Evolutionary conservation across 2,329 filamentous ascomycete genomes (phyloP), one percentile per base, ranked within the genome.

Genomic region (Chaetomium strumarium): DNA sequence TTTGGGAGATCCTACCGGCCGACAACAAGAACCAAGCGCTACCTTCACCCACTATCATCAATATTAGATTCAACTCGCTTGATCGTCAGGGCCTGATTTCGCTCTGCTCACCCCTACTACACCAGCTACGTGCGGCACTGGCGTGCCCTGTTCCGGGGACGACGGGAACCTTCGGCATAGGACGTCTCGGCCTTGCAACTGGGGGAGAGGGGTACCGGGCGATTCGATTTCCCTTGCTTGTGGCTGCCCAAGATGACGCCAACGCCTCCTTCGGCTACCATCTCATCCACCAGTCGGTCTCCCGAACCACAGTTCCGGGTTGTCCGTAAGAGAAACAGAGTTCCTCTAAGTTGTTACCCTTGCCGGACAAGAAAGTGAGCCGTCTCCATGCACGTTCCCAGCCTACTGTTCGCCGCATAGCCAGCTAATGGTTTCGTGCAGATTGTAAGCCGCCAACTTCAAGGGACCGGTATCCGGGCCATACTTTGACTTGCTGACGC

Each of bases 351-450:
- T 64, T 97, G 92, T 68, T 88, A 85, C 60, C 89, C 91, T 31
- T 97, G 92, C 70, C 81, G 92, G 66, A 88, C 91, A 63, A 84
- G 91, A 73, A 97, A 97, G 88, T 93, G 74, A 73, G 79, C 58
- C 41, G 44, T 14, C 24, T 29, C 37, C n/a, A 36, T 31, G 41
- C 37, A 38, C 38, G 39, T 43, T 34, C 14, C 47, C 33, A 40
- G 14, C 13, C 10, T 8, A 3, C n/a, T 17, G 14, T 51, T 52
- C 53, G 46, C 43, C 51, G 47, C 43, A 33, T 31, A 34, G 44
- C 55, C 57, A 53, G 62, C 71, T 75, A 62, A 74, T 65, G 33
- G n/a, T 30, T 42, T 14, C 29, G 39, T 44, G 16, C 54, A 68
- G 66, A 59, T 55, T 68, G 66, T 68, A 60, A 62, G 60, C 51